Conservation (phyloP, 2,329 filamentous ascomycete species). For the Dryadomyces quercivorus region DNA sequence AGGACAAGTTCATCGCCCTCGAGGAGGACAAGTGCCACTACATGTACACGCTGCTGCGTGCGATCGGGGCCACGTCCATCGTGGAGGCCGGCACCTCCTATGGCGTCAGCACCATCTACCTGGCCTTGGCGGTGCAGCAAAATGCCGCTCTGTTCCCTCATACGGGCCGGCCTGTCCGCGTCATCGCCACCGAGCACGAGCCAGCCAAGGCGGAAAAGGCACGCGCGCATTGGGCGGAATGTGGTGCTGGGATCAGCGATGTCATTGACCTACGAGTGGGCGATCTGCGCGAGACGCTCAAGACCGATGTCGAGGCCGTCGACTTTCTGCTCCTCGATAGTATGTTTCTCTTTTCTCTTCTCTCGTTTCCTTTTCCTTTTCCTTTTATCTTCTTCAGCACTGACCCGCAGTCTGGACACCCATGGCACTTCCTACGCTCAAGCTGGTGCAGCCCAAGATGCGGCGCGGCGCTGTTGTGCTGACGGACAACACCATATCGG, state of each 20-base stretch:
- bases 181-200: slow-evolving; percentile 52
- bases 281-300: slow-evolving; percentile 43
- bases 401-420: slow-evolving; percentile 16
- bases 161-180: slow-evolving; percentile 13
- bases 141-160: slow-evolving; percentile 21
- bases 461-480: slow-evolving; percentile 27
- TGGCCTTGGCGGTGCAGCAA: slow-evolving; percentile 42
- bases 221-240: slow-evolving; percentile 37
- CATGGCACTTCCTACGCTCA: slow-evolving; percentile 22
- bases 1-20: slow-evolving; percentile 46
- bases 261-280: slow-evolving; percentile 46
- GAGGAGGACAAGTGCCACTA: slow-evolving; percentile 46
- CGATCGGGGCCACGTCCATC: slow-evolving; percentile 34
- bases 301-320: slow-evolving; percentile 31
- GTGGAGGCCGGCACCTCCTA: slow-evolving; percentile 51
- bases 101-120: slow-evolving; percentile 50
- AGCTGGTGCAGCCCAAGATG: slow-evolving; percentile 21
- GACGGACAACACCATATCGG: slow-evolving; percentile 26
- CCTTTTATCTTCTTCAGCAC: not conserved
- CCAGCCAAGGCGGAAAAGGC: slow-evolving; percentile 37
- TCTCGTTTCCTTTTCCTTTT: too few species aligned
- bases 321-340: slow-evolving; percentile 49
- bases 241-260: slow-evolving; percentile 32
- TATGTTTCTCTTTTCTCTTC: slow-evolving; percentile 24
- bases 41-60: slow-evolving; percentile 39